phyloP scores from a whole-genome alignment of 2,329 filamentous ascomycete species.

The Tympanopsis confertula region DNA sequence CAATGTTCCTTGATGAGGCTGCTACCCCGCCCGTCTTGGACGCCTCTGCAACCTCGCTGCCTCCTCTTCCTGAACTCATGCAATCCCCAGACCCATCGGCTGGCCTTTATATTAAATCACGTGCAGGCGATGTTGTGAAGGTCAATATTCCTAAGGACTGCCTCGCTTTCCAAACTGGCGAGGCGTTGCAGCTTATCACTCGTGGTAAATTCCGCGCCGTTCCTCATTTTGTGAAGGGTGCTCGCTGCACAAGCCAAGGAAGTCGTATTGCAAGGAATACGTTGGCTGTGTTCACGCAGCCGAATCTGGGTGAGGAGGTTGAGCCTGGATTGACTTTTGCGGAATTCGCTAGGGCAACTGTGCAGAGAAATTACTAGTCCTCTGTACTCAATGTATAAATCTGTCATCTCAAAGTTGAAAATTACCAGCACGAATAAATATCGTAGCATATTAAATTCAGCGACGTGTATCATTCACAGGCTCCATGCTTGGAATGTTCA shows the following conservation, averaged over 20 bases:
- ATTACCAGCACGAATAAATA: too few species aligned
- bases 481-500: too few species aligned
- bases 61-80: conserved; percentile 39
- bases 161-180: conserved; percentile 62
- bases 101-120: conserved; percentile 59
- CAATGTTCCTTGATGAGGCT: conserved; percentile 61
- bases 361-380: neutral
- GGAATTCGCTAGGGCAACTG: conserved; percentile 25
- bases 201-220: conserved; percentile 57
- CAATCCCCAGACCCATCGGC: conserved; percentile 51
- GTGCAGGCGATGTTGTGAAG: conserved; percentile 50
- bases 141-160: conserved; percentile 59
- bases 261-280: conserved; percentile 46
- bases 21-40: conserved; percentile 11
- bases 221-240: conserved; percentile 60
- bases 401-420: too few species aligned
- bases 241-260: conserved; percentile 26
- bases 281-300: conserved; percentile 64
- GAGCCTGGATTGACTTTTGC: conserved; percentile 38
- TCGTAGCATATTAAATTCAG: too few species aligned
- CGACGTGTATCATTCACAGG: too few species aligned
- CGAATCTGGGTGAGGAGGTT: conserved; percentile 50
- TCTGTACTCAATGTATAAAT: too few species aligned
- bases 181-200: conserved; percentile 59
- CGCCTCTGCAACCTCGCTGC: conserved; percentile 15